Conservation (phyloP, 1,139 yeast genomes). For the Diutina ranongensis region DNA sequence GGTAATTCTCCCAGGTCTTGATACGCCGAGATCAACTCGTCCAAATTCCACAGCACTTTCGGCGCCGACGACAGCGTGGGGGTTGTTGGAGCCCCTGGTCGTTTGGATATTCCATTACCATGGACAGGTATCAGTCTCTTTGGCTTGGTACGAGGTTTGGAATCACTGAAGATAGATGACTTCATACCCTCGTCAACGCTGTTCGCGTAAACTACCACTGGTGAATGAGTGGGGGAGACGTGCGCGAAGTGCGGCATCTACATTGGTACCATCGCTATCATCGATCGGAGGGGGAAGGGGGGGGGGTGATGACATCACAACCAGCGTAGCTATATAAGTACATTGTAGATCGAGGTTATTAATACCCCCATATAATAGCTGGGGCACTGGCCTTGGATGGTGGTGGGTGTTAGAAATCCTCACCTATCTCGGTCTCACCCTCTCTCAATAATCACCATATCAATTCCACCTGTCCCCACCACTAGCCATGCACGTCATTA, state of each 20-base stretch:
- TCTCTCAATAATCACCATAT: neutral
- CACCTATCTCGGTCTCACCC: no score
- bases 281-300: no score
- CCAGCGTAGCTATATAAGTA: no score
- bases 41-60: constrained; percentile 24
- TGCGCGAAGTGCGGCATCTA: neutral
- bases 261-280: no score
- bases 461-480: neutral
- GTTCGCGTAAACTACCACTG: neutral
- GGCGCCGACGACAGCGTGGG: constrained; percentile 7
- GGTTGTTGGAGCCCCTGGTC: constrained; percentile 5
- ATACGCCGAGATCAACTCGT: constrained; percentile 28
- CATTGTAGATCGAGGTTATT: no score
- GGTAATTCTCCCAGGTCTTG: constrained; percentile 26
- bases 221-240: neutral
- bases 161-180: neutral
- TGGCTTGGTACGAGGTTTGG: constrained; percentile 9
- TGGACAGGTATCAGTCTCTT: constrained; percentile 12
- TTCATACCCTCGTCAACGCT: neutral
- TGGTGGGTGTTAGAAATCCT: no score
- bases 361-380: no score
- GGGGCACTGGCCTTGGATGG: no score
- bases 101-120: neutral
- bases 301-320: no score
- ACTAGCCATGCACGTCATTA: constrained; percentile 52